Conservation (phyloP, 2,329 filamentous ascomycete species). For the Polychaeton citri region DNA sequence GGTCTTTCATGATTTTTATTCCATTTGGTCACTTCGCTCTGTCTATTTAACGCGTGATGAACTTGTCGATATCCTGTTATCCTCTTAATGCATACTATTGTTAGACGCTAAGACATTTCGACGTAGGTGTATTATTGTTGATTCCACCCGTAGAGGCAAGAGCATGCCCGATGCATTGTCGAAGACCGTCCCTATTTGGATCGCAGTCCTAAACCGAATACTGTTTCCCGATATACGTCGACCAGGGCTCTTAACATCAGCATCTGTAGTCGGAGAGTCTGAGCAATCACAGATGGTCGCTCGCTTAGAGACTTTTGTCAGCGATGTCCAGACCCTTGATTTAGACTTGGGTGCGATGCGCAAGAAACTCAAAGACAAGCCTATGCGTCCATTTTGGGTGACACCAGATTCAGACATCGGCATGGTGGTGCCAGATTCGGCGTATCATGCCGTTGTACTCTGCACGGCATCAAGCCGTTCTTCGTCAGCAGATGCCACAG, state of each 20-base stretch:
- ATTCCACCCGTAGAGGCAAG: constrained; percentile 86
- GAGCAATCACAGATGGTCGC: constrained; percentile 67
- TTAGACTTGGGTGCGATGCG: constrained; percentile 45
- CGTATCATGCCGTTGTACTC: constrained; percentile 62
- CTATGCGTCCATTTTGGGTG: constrained; percentile 67
- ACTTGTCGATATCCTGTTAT: no score
- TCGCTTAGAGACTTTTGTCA: constrained; percentile 44
- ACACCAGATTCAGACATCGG: constrained; percentile 50
- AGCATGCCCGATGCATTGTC: constrained; percentile 90
- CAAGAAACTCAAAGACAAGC: constrained; percentile 45
- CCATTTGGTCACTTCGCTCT: no score
- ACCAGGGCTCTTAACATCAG: constrained; percentile 50
- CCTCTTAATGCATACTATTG: no score
- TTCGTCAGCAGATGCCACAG: constrained; percentile 50
- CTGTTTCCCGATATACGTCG: constrained; percentile 47
- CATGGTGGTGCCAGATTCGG: constrained; percentile 32
- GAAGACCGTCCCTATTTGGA: constrained; percentile 92
- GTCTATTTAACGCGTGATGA: no score
- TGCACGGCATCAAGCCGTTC: constrained; percentile 72
- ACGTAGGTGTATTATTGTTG: constrained; percentile 63
- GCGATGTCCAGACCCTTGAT: constrained; percentile 43
- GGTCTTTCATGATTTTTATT: constrained; percentile 10
- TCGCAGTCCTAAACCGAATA: constrained; percentile 65
- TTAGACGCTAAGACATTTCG: no score
- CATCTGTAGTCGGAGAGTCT: constrained; percentile 56